Evolutionary conservation across 2,329 filamentous ascomycete genomes (phyloP).

Genomic region (Alternaria hordeiaustralica): DNA sequence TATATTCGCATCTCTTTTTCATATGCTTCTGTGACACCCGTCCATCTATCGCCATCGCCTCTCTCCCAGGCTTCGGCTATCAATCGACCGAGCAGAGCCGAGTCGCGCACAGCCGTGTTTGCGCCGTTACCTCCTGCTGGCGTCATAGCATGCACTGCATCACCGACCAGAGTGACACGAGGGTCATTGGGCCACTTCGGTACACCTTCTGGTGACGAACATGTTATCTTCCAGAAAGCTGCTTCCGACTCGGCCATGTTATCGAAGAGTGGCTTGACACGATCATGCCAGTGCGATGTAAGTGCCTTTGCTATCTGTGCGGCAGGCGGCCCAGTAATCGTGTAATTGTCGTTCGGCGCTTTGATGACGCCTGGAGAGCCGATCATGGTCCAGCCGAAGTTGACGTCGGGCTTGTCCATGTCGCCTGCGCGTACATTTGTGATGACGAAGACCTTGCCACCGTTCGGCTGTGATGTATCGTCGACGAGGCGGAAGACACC

Average conservation of each 20-base stretch:
- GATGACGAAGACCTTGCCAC: conserved; percentile 60
- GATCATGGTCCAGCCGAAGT: conserved; percentile 70
- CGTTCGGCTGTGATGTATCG: conserved; percentile 51
- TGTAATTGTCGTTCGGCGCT: conserved; percentile 66
- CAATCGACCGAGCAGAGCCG: conserved; percentile 50
- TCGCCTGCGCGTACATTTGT: conserved; percentile 69
- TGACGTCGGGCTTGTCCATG: conserved; percentile 62
- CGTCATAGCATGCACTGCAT: conserved; percentile 56
- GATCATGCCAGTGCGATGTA: conserved; percentile 62
- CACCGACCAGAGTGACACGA: conserved; percentile 56
- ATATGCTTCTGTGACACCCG: conserved; percentile 46
- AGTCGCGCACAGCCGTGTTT: conserved; percentile 54
- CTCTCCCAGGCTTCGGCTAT: conserved; percentile 36
- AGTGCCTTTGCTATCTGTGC: conserved; percentile 65
- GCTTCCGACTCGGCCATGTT: conserved; percentile 64
- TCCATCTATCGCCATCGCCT: conserved; percentile 29
- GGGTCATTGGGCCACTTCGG: conserved; percentile 66
- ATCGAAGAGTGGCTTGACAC: conserved; percentile 64
- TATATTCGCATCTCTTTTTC: conserved; percentile 49
- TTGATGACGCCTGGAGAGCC: conserved; percentile 64
- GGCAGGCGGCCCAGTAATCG: conserved; percentile 63
- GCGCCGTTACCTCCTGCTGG: conserved; percentile 56
- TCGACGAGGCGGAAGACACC: conserved; percentile 67
- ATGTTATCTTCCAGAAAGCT: conserved; percentile 72
- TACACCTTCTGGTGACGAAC: conserved; percentile 65